Evolutionary conservation across 352 stramenopile genomes (phyloP), one percentile per base, ranked within the genome.

Genomic region (Blastocystis sp.): DNA sequence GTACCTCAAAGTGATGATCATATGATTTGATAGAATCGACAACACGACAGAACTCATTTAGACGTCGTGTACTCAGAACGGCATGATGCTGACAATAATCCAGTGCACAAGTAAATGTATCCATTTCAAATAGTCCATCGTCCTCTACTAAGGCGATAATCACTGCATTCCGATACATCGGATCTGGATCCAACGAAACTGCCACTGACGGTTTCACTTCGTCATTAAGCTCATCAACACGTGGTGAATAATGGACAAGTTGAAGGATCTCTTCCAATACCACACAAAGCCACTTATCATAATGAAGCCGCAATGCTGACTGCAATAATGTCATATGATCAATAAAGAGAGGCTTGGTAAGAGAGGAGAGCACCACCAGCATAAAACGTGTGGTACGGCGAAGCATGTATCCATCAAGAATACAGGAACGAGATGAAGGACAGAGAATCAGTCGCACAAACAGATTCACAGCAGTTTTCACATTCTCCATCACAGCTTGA

Each of bases 111-210:
- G 64, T 35, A 30, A 84, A 53, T 3, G 37, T 24, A 6, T 54
- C 73, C 19, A 84, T 17, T 13, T 30, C 22, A 48, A 84, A 84
- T 13, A 68, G 59, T 19, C 40, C 68, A 44, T 84, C 73, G 33
- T 84, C 73, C 51, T 84, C 73, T 15, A 84, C 53, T 54, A 84
- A 24, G 13, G 42, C 40, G 30, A 84, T 84, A 37, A 84, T 62
- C n/a, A 84, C 54, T 0, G 30, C 24, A 44, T 84, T 84, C 22
- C 53, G 51, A 42, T 53, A 84, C 5, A n/a, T 27, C 5, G 73
- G 48, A n/a, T 62, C 51, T 37, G 73, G 48, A 44, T 84, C 73
- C 24, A 84, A 57, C 27, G 44, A 53, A 22, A 60, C 56, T 19
- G 53, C 48, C 42, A 64, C n/a, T 0, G 73, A 84, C 1, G 73